Conservation (phyloP, 768 basidiomycete genomes). For the Lactarius sanguifluus region DNA sequence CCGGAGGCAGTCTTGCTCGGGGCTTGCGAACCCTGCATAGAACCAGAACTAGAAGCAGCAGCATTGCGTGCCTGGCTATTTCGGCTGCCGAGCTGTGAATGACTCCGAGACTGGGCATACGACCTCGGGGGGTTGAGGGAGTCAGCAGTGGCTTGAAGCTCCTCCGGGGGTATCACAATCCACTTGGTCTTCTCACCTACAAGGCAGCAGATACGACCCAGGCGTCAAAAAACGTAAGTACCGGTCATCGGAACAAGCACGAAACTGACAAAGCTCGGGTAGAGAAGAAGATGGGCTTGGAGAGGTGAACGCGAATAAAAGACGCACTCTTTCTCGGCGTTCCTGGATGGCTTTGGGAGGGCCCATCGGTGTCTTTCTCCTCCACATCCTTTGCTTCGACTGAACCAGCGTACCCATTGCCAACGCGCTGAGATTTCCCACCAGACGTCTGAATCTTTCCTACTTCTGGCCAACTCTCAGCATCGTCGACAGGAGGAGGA, state of each 20-base stretch:
- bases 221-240: slow-evolving; percentile 16
- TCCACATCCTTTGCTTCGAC: slow-evolving; percentile 30
- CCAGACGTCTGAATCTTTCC: slow-evolving; percentile 36
- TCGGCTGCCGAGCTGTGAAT: slow-evolving; percentile 29
- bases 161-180: slow-evolving; percentile 56
- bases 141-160: slow-evolving; percentile 55
- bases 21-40: slow-evolving; percentile 37
- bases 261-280: slow-evolving; percentile 14
- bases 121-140: slow-evolving; percentile 34
- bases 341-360: slow-evolving; percentile 33
- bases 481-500: slow-evolving; percentile 37
- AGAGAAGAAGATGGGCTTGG: slow-evolving; percentile 11
- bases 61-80: slow-evolving; percentile 31
- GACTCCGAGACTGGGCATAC: slow-evolving; percentile 34
- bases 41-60: slow-evolving; percentile 35
- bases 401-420: slow-evolving; percentile 20
- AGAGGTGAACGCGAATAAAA: slow-evolving; percentile 14
- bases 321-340: slow-evolving; percentile 42
- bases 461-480: slow-evolving; percentile 48
- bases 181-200: slow-evolving; percentile 60
- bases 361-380: slow-evolving; percentile 30
- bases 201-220: slow-evolving; percentile 8
- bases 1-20: slow-evolving; percentile 42
- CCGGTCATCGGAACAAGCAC: slow-evolving; percentile 9
- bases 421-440: slow-evolving; percentile 21